Base-by-base conservation (phyloP, 108 stramenopile genomes). In the Cyclotella kingstonii region DNA sequence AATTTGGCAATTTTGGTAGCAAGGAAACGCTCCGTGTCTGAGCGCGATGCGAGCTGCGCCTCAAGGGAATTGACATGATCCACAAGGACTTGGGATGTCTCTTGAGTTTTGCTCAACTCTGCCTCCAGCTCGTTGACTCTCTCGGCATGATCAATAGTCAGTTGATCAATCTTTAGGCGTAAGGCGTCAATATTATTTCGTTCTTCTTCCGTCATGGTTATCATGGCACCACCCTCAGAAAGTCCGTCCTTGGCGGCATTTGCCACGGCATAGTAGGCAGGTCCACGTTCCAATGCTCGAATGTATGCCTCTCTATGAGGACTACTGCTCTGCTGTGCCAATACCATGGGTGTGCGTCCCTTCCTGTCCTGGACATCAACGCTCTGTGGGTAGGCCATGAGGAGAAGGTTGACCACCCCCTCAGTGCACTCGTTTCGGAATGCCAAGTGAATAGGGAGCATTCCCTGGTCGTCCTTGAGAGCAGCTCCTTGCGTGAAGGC, bases 391-490 rank as follows among this genome's bases (percentile, higher is more conserved):
- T 76, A 89, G 4, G 89, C 84, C 38, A 73, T 49, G 46, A 91
- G 79, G 25, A 94, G 60, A 27, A 83, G 23, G 22, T 82, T 62
- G 29, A 87, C 82, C 30, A 80, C 55, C 5, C 55, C 59, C 30
- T 78, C 85, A 8, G 64, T 43, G 11, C 77, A 70, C 10, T 84
- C 87, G 30, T 83, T 79, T 29, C 86, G 85, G 52, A 89, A 89
- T 17, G 89, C 87, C 48, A 94, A 66, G 55, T 94, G 93, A 34
- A 94, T 51, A 8, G 93, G 84, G 21, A 91, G 74, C 89, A 90
- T 90, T 30, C 87, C 89, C 69, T 91, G 87, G 43, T 94, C 93
- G 43, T 94, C 93, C 60, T 84, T 86, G 58, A 66, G 65, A 17
- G 78, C 76, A 8, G 86, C 82, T 15, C 81, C 89, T 26, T 79